Conservation (phyloP, 2,329 filamentous ascomycete species). For the Didymella exigua region DNA sequence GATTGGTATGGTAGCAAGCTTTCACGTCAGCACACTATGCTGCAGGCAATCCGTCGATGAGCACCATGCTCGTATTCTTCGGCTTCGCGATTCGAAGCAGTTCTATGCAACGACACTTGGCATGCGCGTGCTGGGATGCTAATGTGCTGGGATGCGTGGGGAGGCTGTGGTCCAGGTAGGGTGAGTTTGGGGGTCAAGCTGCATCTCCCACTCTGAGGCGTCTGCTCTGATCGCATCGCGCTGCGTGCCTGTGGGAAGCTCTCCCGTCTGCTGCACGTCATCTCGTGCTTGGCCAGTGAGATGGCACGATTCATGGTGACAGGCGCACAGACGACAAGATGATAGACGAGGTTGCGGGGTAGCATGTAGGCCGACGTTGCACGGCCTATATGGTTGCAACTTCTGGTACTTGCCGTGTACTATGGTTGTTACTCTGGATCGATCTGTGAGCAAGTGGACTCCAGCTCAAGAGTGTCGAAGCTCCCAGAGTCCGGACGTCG, state of each 20-base stretch:
- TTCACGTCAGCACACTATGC: neutral
- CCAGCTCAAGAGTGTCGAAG: neutral
- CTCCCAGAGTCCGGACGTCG: neutral
- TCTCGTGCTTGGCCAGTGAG: slow-evolving; percentile 7
- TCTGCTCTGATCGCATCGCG: slow-evolving; percentile 10
- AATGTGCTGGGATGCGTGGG: slow-evolving; percentile 14
- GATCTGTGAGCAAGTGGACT: too few species aligned
- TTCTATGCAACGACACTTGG: neutral
- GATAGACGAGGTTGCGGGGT: slow-evolving; percentile 29
- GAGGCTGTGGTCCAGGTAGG: neutral
- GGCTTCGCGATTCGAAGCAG: neutral
- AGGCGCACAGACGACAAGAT: slow-evolving; percentile 19
- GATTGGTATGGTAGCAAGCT: slow-evolving; percentile 10
- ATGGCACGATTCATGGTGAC: neutral
- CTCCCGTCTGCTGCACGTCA: slow-evolving; percentile 17
- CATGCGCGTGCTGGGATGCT: slow-evolving; percentile 7
- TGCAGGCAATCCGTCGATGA: neutral
- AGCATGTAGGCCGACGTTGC: slow-evolving; percentile 16
- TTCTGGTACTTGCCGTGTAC: neutral
- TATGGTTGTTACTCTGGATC: neutral
- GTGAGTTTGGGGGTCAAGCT: neutral
- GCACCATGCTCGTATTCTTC: neutral
- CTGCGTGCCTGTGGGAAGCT: neutral
- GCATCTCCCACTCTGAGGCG: neutral
- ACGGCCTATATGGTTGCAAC: slow-evolving; percentile 12